Percentiles rank a stretch among this genome's conserved stretches.
These are phyloP conservation scores for Trichocomaceae sp. DNA, from an alignment of 2,329 filamentous ascomycete species.

Conservation along the genomic window DNA sequence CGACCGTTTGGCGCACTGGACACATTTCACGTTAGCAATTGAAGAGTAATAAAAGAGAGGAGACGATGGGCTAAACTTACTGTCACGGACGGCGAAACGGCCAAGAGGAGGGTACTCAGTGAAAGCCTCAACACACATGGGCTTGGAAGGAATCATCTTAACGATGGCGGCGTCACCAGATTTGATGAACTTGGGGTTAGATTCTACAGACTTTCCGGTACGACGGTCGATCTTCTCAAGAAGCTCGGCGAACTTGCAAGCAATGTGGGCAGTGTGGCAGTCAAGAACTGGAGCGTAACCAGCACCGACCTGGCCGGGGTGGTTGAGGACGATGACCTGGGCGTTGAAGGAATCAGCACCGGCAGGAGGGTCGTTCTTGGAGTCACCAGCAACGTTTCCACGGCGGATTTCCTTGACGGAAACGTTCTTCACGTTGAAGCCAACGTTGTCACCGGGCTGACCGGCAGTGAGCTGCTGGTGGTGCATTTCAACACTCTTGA, in stretches of 20 bases:
- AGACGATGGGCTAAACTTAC: too few species aligned
- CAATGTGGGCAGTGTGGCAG: constrained; percentile 99
- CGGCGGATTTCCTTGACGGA: constrained; percentile 99
- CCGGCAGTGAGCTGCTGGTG: constrained; percentile 97
- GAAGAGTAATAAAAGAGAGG: too few species aligned
- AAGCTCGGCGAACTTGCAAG: constrained; percentile 99
- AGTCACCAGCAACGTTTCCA: constrained; percentile 99
- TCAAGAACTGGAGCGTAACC: constrained; percentile 99
- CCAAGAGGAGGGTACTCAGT: constrained; percentile 98
- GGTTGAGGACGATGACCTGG: constrained; percentile 99
- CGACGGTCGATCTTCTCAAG: constrained; percentile 99
- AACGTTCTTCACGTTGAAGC: constrained; percentile 99
- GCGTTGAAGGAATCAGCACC: constrained; percentile 93
- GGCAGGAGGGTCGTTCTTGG: constrained; percentile 96
- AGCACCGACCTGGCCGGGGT: constrained; percentile 98
- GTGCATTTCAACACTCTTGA: constrained; percentile 99
- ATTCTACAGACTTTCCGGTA: constrained; percentile 96
- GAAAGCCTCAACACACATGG: constrained; percentile 99
- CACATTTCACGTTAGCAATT: too few species aligned
- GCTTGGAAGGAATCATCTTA: constrained; percentile 99
- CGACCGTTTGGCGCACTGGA: too few species aligned
- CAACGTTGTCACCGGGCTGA: constrained; percentile 99
- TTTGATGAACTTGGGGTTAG: constrained; percentile 99
- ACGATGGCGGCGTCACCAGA: constrained; percentile 99
- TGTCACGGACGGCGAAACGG: constrained; percentile 98